Base-by-base conservation (phyloP, 495 filamentous ascomycete species). In the Aspergillus hancockii region DNA sequence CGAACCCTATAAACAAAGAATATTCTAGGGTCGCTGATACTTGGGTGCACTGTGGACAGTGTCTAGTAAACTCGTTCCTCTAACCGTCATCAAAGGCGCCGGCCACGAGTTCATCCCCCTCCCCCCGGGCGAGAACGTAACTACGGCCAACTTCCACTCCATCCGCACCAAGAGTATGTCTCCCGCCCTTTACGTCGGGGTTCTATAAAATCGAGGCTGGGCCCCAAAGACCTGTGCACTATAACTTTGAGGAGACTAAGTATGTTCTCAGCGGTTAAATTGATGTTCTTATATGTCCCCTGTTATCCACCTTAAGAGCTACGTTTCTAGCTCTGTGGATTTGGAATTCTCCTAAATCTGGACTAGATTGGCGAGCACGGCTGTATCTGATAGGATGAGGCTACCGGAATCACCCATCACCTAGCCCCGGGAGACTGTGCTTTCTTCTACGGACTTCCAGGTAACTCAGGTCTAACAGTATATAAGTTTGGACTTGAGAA, bases 141-240 rank as follows among this genome's bases (percentile, higher is more conserved):
- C 60, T 25, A 64, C 63, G 2, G 66, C 67, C 45, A 67, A 72
- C 52, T 72, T 69, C 57, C 70, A 71, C 54, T 67, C 67, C 3
- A 70, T 67, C 4, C 67, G 66, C 32, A 72, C 70, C 47, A 54
- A 69, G 56, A 70, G 67, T 4, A 63, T 68, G 9, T 66, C 67
- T 5, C 70, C 70, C 7, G 58, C 70, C 67, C 50, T 51, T 72
- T 18, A 72, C 70, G 13, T 72, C 70, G 0, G 70, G 68, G 6
- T 71, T 72, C 51, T 72, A 71, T 32, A 71, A 71, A 61, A 71
- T 71, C 30, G 67, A 67, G 47, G 67, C 67, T 55, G 69, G 69
- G 1, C 60, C 67, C 31, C 49, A 66, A 55, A 38, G 67, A 52
- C 69, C 69, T 4, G 69, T 65, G 0, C 59, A 59, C 38, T 71